These are phyloP conservation scores for Naganishia friedmannii DNA, from an alignment of 768 basidiomycete genomes.

Conservation along the genomic window DNA sequence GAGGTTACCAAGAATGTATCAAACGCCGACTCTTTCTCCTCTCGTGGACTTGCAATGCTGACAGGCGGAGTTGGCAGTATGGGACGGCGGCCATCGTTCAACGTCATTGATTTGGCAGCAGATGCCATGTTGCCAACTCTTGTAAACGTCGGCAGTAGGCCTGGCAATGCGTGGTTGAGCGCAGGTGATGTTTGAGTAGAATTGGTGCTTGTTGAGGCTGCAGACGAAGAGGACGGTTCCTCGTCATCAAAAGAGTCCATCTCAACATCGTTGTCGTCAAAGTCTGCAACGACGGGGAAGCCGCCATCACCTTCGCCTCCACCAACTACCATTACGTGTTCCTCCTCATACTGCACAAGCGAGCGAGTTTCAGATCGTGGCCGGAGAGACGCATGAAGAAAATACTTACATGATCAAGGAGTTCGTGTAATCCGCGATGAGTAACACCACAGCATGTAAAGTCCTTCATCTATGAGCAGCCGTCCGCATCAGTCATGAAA, in stretches of 20 bases:
- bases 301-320: conserved; percentile 28
- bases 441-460: conserved; percentile 44
- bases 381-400: background rate
- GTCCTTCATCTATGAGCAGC: conserved; percentile 26
- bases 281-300: conserved; percentile 21
- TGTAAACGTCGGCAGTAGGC: conserved; percentile 14
- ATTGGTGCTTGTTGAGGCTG: conserved; percentile 32
- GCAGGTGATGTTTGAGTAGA: conserved; percentile 25
- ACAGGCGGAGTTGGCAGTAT: conserved; percentile 1
- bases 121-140: conserved; percentile 23
- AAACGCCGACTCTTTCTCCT: conserved; percentile 28
- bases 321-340: conserved; percentile 32
- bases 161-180: conserved; percentile 26
- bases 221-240: conserved; percentile 45
- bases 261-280: conserved; percentile 30
- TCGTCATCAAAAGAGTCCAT: conserved; percentile 32
- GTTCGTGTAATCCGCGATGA: conserved; percentile 44
- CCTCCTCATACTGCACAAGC: conserved; percentile 32
- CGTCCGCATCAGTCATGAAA: background rate
- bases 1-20: conserved; percentile 31
- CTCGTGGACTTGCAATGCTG: conserved; percentile 9
- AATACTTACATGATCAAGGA: conserved; percentile 47
- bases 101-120: conserved; percentile 23
- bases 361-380: background rate
- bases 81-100: background rate